A percentile compares a stretch with the other conserved stretches of the same genome.
Evolutionary conservation across 768 basidiomycete genomes (phyloP).

Genomic region (Cystobasidium tubakii): DNA sequence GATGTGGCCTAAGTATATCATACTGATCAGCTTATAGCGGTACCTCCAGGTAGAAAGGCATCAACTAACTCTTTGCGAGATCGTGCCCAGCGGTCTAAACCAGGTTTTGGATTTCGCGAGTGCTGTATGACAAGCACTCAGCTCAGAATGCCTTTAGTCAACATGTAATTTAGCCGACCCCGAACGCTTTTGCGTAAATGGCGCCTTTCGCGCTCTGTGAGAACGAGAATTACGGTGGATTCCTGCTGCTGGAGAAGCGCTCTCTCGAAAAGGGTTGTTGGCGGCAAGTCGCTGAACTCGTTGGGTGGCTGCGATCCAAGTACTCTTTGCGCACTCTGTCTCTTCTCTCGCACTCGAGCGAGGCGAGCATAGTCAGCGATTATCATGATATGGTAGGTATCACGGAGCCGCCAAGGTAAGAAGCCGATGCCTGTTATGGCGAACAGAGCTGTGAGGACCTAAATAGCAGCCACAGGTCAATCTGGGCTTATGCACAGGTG

Average conservation of each 20-base stretch:
- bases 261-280: background rate
- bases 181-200: background rate
- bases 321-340: background rate
- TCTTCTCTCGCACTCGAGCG: background rate
- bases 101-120: background rate
- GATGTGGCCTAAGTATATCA: background rate
- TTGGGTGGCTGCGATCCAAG: background rate
- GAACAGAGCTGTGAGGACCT: conserved; percentile 3
- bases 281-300: background rate
- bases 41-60: background rate
- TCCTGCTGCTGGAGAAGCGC: conserved; percentile 4
- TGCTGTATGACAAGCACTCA: background rate
- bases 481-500: background rate
- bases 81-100: background rate
- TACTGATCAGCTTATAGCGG: background rate
- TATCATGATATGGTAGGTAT: conserved; percentile 12
- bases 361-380: background rate
- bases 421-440: background rate
- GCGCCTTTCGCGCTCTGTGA: background rate
- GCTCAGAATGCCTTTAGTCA: background rate
- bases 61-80: background rate
- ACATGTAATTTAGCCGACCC: background rate
- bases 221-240: background rate
- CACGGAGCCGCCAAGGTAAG: conserved; percentile 4
- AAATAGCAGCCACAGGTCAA: background rate